Evolutionary conservation across 192 early-diverging fungal genomes (phyloP).

Genomic region (Coemansia sp.): DNA sequence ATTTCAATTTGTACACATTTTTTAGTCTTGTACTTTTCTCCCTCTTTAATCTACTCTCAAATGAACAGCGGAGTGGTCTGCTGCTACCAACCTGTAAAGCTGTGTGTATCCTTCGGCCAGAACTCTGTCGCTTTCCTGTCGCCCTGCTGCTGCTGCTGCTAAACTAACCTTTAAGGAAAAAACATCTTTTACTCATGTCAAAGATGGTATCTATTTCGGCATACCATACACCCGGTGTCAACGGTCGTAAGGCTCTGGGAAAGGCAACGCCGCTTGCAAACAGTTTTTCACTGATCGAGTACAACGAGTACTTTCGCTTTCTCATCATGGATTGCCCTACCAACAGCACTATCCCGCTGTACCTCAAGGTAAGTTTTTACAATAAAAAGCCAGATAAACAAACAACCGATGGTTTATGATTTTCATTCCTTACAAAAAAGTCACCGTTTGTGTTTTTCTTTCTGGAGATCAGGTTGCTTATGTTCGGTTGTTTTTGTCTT

Average conservation of each 20-base stretch:
- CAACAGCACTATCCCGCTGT: constrained; percentile 71
- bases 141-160: constrained; percentile 23
- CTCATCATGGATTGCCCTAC: constrained; percentile 93
- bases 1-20: constrained; percentile 4
- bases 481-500: no score
- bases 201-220: constrained; percentile 47
- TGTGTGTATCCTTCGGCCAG: constrained; percentile 46
- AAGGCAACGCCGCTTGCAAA: constrained; percentile 47
- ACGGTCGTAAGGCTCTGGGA: constrained; percentile 48
- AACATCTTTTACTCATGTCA: constrained; percentile 22
- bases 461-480: no score
- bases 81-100: constrained; percentile 43
- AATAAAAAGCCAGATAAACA: neutral
- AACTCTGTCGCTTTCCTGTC: constrained; percentile 51
- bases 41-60: constrained; percentile 23
- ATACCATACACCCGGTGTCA: constrained; percentile 40
- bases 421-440: no score
- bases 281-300: constrained; percentile 54
- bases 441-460: no score
- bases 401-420: no score
- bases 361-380: constrained; percentile 56
- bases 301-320: constrained; percentile 66
- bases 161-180: constrained; percentile 22
- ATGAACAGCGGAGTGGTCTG: constrained; percentile 48
- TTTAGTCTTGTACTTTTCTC: constrained; percentile 6